Evolutionary conservation across 1,139 yeast species (phyloP).

Genomic region (Taphrina flavorubra): DNA sequence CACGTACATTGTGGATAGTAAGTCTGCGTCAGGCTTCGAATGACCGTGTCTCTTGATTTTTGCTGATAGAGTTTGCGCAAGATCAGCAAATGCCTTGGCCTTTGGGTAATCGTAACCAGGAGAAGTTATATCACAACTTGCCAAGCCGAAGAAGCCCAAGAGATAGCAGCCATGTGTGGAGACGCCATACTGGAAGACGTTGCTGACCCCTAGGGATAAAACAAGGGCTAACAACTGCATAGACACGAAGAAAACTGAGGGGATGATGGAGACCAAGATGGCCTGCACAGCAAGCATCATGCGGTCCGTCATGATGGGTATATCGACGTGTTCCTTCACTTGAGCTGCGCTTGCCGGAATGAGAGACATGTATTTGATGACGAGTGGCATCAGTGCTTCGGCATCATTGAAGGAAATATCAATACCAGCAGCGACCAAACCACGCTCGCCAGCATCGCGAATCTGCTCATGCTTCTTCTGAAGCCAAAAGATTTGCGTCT

Average conservation of each 20-base stretch:
- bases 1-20: constrained; percentile 21
- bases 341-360: constrained; percentile 1
- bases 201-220: constrained; percentile 1
- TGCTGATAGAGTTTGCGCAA: neutral
- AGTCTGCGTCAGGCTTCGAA: constrained; percentile 2
- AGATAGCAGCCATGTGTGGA: constrained; percentile 18
- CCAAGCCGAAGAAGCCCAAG: constrained; percentile 9
- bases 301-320: neutral
- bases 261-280: constrained; percentile 11
- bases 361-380: constrained; percentile 16
- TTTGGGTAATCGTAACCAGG: constrained; percentile 12
- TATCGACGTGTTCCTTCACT: neutral
- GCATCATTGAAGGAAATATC: constrained; percentile 7
- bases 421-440: constrained; percentile 5
- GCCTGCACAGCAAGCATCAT: constrained; percentile 12
- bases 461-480: constrained; percentile 4
- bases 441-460: constrained; percentile 16
- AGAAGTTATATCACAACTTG: constrained; percentile 9
- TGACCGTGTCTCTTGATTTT: neutral
- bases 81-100: constrained; percentile 20
- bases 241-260: neutral
- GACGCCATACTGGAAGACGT: constrained; percentile 5
- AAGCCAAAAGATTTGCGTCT: neutral
- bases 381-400: constrained; percentile 10
- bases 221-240: constrained; percentile 11